Percentiles rank a stretch among this genome's conserved stretches.
phyloP scores from a whole-genome alignment of 768 basidiomycete genomes.

The Amanita rubescens region DNA sequence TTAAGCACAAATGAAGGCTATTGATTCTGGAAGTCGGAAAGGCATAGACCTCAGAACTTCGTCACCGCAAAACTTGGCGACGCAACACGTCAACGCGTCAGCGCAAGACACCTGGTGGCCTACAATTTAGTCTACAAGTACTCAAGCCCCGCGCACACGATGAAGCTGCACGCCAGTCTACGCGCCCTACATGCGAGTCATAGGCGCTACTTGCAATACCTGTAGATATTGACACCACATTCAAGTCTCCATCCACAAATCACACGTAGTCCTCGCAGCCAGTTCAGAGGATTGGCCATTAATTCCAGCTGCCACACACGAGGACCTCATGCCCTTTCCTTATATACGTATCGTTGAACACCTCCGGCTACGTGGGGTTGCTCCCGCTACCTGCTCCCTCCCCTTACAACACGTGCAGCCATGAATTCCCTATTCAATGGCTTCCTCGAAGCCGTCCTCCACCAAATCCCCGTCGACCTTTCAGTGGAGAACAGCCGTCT shows the following conservation, averaged over 20 bases:
- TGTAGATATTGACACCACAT: background rate
- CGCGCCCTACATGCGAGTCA: background rate
- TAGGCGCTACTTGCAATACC: background rate
- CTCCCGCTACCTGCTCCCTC: conserved; percentile 3
- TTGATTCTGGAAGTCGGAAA: too few species aligned
- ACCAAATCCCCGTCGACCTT: background rate
- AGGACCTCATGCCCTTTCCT: conserved; percentile 4
- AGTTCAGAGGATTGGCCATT: background rate
- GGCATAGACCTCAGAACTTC: too few species aligned
- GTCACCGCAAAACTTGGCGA: too few species aligned
- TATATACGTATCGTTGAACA: conserved; percentile 2
- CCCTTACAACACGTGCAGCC: background rate
- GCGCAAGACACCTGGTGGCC: too few species aligned
- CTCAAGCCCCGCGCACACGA: background rate
- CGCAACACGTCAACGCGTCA: too few species aligned
- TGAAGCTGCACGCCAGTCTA: background rate
- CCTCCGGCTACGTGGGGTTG: background rate
- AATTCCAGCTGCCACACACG: background rate
- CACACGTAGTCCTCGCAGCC: background rate
- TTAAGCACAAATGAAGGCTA: too few species aligned
- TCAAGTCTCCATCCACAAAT: background rate
- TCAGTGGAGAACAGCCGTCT: conserved; percentile 2
- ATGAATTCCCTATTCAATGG: background rate
- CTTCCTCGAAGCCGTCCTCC: conserved; percentile 5
- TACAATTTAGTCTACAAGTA: too few species aligned